These are phyloP conservation scores for Suhomyces prunicola DNA, from an alignment of 805 yeast species.

Conservation along the genomic window DNA sequence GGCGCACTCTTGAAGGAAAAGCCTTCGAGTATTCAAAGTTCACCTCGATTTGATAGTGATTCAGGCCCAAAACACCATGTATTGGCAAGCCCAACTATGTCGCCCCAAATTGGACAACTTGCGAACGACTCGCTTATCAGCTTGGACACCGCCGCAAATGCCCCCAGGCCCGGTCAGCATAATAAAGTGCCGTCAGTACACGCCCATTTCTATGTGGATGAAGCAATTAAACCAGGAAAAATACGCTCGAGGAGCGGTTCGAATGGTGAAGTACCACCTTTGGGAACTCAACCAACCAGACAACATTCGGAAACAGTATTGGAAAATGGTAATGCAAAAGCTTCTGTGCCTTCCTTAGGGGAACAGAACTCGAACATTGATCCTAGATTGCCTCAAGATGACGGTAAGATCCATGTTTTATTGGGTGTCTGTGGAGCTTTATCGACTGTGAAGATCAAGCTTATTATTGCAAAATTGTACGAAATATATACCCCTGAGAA, in stretches of 20 bases:
- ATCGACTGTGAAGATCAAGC: conserved; percentile 49
- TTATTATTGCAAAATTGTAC: conserved; percentile 49
- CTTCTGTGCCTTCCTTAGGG: background rate
- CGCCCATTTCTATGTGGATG: conserved; percentile 75
- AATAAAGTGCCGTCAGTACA: conserved; percentile 64
- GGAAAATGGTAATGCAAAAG: background rate
- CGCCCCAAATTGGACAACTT: background rate
- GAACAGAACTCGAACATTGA: conserved; percentile 54
- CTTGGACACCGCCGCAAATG: conserved; percentile 25
- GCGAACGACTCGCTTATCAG: conserved; percentile 15
- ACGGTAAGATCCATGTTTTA: conserved; percentile 53
- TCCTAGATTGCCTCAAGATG: conserved; percentile 59
- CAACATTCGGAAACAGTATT: background rate
- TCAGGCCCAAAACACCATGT: background rate
- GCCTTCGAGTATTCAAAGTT: conserved; percentile 4
- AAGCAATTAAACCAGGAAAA: conserved; percentile 51
- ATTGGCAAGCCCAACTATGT: background rate
- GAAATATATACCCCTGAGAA: conserved; percentile 51
- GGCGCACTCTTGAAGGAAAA: conserved; percentile 40
- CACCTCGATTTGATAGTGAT: background rate
- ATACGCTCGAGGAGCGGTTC: conserved; percentile 40
- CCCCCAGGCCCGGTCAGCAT: conserved; percentile 37
- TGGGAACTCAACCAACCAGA: conserved; percentile 8
- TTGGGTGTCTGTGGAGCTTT: conserved; percentile 60
- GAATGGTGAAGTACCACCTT: conserved; percentile 6